These are phyloP conservation scores for Lizonia empirigonia DNA, from an alignment of 2,329 filamentous ascomycete genomes.

Conservation along the genomic window DNA sequence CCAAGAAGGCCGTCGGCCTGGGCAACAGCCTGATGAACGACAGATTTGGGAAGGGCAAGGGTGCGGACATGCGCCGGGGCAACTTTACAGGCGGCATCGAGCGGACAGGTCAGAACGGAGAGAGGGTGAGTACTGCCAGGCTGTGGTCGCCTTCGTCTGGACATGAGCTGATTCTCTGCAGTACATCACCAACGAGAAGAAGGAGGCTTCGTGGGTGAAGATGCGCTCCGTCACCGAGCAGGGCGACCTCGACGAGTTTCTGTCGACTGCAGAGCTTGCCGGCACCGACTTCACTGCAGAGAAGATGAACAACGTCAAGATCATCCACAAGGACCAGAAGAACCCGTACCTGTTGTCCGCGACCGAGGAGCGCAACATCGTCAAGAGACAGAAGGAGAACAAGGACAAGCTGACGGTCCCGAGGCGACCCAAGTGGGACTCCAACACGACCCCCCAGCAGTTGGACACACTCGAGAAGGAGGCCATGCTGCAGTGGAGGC, in stretches of 20 bases:
- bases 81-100: conserved; percentile 69
- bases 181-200: conserved; percentile 88
- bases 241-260: conserved; percentile 92
- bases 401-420: conserved; percentile 83
- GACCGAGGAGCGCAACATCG: conserved; percentile 76
- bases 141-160: too few relatives aligned
- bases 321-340: conserved; percentile 94
- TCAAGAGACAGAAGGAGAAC: conserved; percentile 84
- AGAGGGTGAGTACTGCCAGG: conserved; percentile 59
- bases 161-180: conserved; percentile 47
- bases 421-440: conserved; percentile 85
- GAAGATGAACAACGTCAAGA: conserved; percentile 99
- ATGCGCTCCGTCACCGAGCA: conserved; percentile 99
- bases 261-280: conserved; percentile 94
- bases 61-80: conserved; percentile 76
- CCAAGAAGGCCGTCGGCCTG: conserved; percentile 91
- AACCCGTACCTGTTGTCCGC: conserved; percentile 92
- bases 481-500: conserved; percentile 82
- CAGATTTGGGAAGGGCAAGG: conserved; percentile 92
- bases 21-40: conserved; percentile 99
- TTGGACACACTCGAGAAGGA: conserved; percentile 80
- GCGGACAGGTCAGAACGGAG: conserved; percentile 73
- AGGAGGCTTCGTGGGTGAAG: conserved; percentile 97
- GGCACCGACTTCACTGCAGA: conserved; percentile 98
- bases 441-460: conserved; percentile 79